These are phyloP conservation scores for Cucumis cinereus DNA, from an alignment of 306 rosid species.

Conservation along the genomic window DNA sequence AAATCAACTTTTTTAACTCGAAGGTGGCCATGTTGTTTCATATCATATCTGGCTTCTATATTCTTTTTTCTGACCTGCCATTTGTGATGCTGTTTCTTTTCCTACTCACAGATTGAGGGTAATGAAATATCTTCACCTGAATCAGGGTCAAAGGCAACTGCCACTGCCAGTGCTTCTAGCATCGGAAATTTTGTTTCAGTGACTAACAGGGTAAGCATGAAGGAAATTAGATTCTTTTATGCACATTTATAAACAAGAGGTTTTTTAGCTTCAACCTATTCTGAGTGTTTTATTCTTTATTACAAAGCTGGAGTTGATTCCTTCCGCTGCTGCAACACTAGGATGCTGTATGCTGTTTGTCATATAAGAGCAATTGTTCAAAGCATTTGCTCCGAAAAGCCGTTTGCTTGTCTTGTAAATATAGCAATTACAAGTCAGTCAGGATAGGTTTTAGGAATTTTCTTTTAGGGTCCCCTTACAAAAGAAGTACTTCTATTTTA, in stretches of 20 bases:
- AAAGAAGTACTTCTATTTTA: background rate
- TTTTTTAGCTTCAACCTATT: background rate
- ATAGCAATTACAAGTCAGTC: background rate
- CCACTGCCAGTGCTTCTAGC: slow-evolving; percentile 30
- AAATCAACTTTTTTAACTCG: slow-evolving; percentile 32
- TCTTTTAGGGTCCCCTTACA: background rate
- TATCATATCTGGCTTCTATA: slow-evolving; percentile 5
- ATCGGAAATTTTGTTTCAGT: slow-evolving; percentile 23
- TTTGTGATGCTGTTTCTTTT: slow-evolving; percentile 6
- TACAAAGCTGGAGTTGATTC: background rate
- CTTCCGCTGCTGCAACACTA: background rate
- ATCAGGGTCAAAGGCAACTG: slow-evolving; percentile 29
- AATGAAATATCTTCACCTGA: slow-evolving; percentile 34
- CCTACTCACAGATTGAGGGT: slow-evolving; percentile 30
- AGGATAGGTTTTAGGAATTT: background rate
- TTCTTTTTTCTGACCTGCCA: slow-evolving; percentile 10
- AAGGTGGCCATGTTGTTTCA: slow-evolving; percentile 33
- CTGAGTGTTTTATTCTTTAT: background rate
- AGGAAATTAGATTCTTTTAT: slow-evolving; percentile 3
- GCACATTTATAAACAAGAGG: background rate
- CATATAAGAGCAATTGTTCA: background rate
- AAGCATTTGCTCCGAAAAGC: background rate
- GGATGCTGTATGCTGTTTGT: background rate
- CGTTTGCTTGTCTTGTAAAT: background rate
- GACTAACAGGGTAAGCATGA: slow-evolving; percentile 37